Conservation (phyloP, 345 rosid genomes). For the Conringia planisiliqua region DNA sequence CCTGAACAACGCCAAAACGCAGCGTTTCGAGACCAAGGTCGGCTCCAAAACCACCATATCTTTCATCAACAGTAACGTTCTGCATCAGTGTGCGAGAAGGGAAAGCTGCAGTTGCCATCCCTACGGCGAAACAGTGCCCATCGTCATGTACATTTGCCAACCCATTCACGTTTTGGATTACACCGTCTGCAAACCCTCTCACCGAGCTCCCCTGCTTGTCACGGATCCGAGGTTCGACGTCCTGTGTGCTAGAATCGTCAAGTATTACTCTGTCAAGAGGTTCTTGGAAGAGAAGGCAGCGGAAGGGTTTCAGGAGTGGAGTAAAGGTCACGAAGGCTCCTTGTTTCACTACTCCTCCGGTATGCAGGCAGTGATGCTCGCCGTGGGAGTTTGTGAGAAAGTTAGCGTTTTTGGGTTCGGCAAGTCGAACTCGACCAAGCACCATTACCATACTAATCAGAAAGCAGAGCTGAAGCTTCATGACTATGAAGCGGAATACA, state of each 20-base stretch:
- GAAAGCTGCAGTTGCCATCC: conserved; percentile 78
- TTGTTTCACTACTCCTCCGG: conserved; percentile 95
- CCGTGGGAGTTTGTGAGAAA: conserved; percentile 69
- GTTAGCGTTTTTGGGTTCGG: conserved; percentile 90
- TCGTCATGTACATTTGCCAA: conserved; percentile 81
- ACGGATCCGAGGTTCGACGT: conserved; percentile 85
- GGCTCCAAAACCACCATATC: conserved; percentile 77
- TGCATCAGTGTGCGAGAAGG: conserved; percentile 68
- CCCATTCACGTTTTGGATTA: conserved; percentile 85
- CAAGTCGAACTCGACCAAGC: conserved; percentile 60
- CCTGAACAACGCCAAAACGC: conserved; percentile 76
- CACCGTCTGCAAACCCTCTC: conserved; percentile 55
- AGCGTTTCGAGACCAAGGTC: conserved; percentile 48
- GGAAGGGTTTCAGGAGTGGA: conserved; percentile 60
- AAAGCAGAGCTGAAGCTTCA: conserved; percentile 77
- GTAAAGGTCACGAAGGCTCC: conserved; percentile 58
- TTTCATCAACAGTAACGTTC: conserved; percentile 79
- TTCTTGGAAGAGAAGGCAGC: conserved; percentile 51
- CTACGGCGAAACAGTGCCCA: conserved; percentile 61
- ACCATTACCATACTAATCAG: conserved; percentile 88
- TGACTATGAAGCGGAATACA: conserved; percentile 86
- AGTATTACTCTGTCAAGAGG: conserved; percentile 72
- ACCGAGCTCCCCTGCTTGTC: conserved; percentile 54
- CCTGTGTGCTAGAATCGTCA: conserved; percentile 68
- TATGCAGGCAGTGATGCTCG: conserved; percentile 84